These are phyloP conservation scores for Cercospora berteroae DNA, from an alignment of 2,329 filamentous ascomycete genomes.

Conservation along the genomic window DNA sequence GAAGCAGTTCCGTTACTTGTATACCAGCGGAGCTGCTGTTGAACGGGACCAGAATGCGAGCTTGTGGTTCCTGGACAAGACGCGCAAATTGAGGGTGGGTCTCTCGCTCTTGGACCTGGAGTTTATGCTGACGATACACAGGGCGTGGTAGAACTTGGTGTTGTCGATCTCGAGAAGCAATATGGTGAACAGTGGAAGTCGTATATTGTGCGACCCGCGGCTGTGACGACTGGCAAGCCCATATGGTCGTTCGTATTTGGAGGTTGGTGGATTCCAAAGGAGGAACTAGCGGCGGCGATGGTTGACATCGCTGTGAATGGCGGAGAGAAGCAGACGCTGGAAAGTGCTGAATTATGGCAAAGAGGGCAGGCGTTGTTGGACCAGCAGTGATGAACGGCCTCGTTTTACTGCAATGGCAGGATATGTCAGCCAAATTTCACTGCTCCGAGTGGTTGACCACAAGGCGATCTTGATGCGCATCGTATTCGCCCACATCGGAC, in stretches of 20 bases:
- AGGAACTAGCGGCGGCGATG: conserved; percentile 27
- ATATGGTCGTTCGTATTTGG: conserved; percentile 13
- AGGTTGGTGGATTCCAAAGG: conserved; percentile 23
- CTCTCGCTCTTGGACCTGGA: not conserved
- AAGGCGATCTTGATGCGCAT: not conserved
- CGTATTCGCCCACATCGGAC: not conserved
- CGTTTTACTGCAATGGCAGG: not conserved
- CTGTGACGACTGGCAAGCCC: conserved; percentile 23
- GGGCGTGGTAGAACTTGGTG: conserved; percentile 31
- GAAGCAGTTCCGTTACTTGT: conserved; percentile 41
- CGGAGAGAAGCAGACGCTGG: conserved; percentile 19
- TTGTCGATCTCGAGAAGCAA: conserved; percentile 29
- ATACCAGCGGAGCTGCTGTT: conserved; percentile 37
- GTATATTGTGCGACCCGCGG: conserved; percentile 29
- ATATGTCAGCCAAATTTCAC: not conserved
- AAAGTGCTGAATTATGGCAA: conserved; percentile 23
- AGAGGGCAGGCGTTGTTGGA: conserved; percentile 13
- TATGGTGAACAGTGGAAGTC: conserved; percentile 28
- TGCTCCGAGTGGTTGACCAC: not conserved
- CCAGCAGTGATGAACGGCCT: not conserved
- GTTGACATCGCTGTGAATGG: conserved; percentile 26
- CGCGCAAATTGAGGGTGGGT: conserved; percentile 34
- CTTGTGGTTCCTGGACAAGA: conserved; percentile 36
- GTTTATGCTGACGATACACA: conserved; percentile 1
- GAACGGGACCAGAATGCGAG: conserved; percentile 36